A percentile compares a stretch with the other conserved stretches of the same genome.
phyloP scores from a whole-genome alignment of 805 yeast species.

The Schwanniomyces occidentalis region DNA sequence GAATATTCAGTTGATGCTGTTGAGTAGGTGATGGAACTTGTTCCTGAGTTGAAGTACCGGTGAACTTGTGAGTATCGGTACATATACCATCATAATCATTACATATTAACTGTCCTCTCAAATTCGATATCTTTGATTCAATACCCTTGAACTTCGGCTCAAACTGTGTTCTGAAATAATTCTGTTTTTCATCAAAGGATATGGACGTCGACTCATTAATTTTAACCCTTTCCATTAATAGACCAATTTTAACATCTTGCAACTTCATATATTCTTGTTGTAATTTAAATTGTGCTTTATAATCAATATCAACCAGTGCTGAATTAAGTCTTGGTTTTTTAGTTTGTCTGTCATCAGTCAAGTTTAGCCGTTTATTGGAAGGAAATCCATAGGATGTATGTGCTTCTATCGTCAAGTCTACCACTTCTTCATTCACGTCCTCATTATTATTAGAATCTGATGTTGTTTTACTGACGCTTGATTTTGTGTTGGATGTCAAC shows the following conservation, averaged over 20 bases:
- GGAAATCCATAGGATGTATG: background rate
- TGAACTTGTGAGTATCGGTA: too few relatives aligned
- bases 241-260: conserved; percentile 26
- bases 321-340: background rate
- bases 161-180: conserved; percentile 24
- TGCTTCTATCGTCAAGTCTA: conserved; percentile 6
- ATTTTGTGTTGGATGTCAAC: background rate
- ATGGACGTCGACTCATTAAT: conserved; percentile 38
- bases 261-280: conserved; percentile 23
- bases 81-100: too few relatives aligned
- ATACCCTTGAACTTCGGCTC: conserved; percentile 23
- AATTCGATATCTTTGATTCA: conserved; percentile 10
- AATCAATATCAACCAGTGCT: background rate
- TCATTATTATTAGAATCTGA: background rate
- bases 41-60: conserved; percentile 3
- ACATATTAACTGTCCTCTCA: background rate
- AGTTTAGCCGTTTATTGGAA: background rate
- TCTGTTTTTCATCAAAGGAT: conserved; percentile 35
- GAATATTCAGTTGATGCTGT: too few relatives aligned
- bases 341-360: background rate
- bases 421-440: conserved; percentile 2
- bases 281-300: conserved; percentile 1
- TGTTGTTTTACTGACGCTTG: background rate
- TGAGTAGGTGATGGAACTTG: conserved; percentile 1
- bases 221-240: conserved; percentile 29